Evolutionary conservation across 257 asterid species (phyloP), one percentile per base, ranked within the genome.

Genomic region (Craterostigma plantagineum): DNA sequence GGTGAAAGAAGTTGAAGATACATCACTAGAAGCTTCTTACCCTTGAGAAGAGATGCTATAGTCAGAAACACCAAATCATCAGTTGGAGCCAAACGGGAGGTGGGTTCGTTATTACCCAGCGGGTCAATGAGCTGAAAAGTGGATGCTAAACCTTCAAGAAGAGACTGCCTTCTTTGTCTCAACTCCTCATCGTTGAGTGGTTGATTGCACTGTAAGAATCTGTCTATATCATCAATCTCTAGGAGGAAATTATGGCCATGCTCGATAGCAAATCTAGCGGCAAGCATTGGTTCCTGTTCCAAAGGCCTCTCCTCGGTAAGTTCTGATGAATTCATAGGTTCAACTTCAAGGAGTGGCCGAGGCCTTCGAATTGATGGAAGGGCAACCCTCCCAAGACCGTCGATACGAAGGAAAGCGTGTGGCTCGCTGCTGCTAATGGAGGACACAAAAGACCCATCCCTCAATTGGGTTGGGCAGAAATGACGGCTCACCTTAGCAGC

Each of bases 261-360:
- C 67, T 87, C 98, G 48, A 87, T 75, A 52, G 80, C 58, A 55
- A 77, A 83, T 67, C 98, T 75, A 42, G 95, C 98, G 11, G 93
- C 98, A 52, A 87, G 95, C 90, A 87, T 70, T 7, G 98, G 98
- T 60, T 87, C 98, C 66, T 79, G 92, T 35, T 87, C 98, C 65
- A 87, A 61, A 51, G 95, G 95, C 76, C 76, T 79, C 69, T 79
- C 81, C 16, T n/a, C 42, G n/a, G n/a, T 17, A 67, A 70, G 51
- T 38, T 49, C 53, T n/a, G 77, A 56, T 38, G 93, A 70, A 49
- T 61, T 74, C 14, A 81, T 64, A 35, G 81, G 59, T 42, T 83
- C 98, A 10, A 87, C 79, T 76, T 82, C 95, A 51, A 87, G 91
- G 49, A 82, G 91, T 2, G 98, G 92, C 0, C 92, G 80, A 46